phyloP scores from a whole-genome alignment of 1,284 basidiomycete species.

The Grifola frondosa region DNA sequence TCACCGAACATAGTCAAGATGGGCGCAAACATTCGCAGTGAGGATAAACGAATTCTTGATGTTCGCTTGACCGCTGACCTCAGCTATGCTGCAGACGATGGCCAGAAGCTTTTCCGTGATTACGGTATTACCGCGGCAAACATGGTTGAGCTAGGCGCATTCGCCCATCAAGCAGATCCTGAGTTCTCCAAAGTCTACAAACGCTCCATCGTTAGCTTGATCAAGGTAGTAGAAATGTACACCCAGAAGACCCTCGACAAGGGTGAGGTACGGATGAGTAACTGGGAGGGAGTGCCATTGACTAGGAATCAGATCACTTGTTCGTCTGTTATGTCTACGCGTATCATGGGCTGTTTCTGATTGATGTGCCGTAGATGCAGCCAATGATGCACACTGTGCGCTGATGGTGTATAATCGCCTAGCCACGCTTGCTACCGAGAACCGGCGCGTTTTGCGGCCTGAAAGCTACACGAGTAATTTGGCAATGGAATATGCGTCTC shows the following conservation, averaged over 20 bases:
- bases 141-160: conserved; percentile 55
- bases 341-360: not conserved
- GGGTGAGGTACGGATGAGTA: conserved; percentile 48
- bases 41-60: conserved; percentile 20
- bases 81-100: conserved; percentile 46
- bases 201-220: conserved; percentile 52
- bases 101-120: conserved; percentile 58
- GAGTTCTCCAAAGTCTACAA: conserved; percentile 35
- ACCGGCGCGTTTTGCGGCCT: conserved; percentile 28
- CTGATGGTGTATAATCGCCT: conserved; percentile 49
- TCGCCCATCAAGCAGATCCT: conserved; percentile 50
- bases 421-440: conserved; percentile 35
- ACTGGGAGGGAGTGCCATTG: conserved; percentile 54
- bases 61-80: not conserved
- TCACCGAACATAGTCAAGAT: conserved; percentile 46
- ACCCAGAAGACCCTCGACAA: conserved; percentile 49
- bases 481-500: conserved; percentile 7
- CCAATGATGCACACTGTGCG: conserved; percentile 59
- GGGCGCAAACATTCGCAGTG: conserved; percentile 62
- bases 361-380: conserved; percentile 45
- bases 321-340: conserved; percentile 26
- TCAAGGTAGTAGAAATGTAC: conserved; percentile 54
- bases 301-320: conserved; percentile 47
- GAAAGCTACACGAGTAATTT: conserved; percentile 33
- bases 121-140: conserved; percentile 52